Base-by-base conservation (phyloP, 2,329 filamentous ascomycete species). In the Exophiala viscosa region DNA sequence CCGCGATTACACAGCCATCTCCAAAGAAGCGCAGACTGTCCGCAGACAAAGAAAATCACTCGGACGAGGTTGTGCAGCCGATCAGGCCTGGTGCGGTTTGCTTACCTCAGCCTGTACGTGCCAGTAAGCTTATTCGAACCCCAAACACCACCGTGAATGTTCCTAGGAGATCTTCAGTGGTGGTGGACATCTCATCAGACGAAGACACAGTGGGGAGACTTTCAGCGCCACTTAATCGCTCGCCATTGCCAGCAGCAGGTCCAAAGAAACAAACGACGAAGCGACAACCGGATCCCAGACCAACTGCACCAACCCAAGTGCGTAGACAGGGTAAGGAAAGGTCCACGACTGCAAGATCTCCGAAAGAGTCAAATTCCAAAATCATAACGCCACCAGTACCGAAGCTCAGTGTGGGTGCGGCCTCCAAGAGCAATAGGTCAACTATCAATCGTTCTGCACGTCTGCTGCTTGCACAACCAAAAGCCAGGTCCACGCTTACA, bases 21-120 rank as follows among this genome's bases (percentile, higher is more conserved):
- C 48, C 62, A 4, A 74, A 74, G 58, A 67, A 68, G 32, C 64
- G 61, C 41, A 68, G 60, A 48, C 57, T 60, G 15, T 51, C 49
- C n/a, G 48, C 62, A 7, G 45, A 48, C 20, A 54, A 60, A 50
- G 50, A 61, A 32, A 59, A 59, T 44, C 20, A 17, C 3, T 17
- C 42, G 11, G 18, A 45, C 10, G 23, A 28, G 18, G 43, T 23
- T 18, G 18, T 36, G 14, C 34, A 42, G 11, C 39, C 28, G 4
- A 34, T 31, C 28, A 45, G 18, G 34, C 32, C 49, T 33, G n/a
- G 13, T 15, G 38, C 14, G 41, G 43, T 42, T 34, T 23, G 45
- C 42, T 47, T 52, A 52, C 54, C 52, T 33, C 49, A 48, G 42
- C 45, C 52, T 20, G n/a, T 20, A n/a, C 50, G 28, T 9, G 41